These are phyloP conservation scores for Chlorella sp. DNA, from an alignment of 139 green algal genomes.

Conservation along the genomic window DNA sequence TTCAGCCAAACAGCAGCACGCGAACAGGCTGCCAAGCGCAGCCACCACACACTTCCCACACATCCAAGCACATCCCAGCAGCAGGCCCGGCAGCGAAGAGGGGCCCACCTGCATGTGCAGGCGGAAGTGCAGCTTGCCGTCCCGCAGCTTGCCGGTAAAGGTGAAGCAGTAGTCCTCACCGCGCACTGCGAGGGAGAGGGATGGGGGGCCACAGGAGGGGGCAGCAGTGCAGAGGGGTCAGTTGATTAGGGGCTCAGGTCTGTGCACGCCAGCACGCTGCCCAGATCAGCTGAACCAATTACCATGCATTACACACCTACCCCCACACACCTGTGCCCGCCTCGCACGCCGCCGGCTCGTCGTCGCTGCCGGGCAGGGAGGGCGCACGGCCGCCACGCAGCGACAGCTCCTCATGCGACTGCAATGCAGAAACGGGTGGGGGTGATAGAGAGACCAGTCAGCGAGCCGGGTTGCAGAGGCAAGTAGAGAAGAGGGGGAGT, in stretches of 20 bases:
- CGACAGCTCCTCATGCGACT: slow-evolving; percentile 13
- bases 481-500: not conserved
- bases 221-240: too few relatives aligned
- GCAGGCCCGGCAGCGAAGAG: too few relatives aligned
- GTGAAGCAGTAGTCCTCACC: slow-evolving; percentile 94
- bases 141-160: slow-evolving; percentile 80
- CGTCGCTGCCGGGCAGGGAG: slow-evolving; percentile 24
- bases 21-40: too few relatives aligned
- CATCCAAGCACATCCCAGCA: not conserved
- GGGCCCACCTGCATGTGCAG: slow-evolving; percentile 81
- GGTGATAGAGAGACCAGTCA: too few relatives aligned
- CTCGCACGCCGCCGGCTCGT: slow-evolving; percentile 34
- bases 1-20: too few relatives aligned
- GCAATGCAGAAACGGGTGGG: not conserved
- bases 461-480: too few relatives aligned
- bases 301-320: too few relatives aligned
- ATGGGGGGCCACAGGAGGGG: not conserved
- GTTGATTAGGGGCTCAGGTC: too few relatives aligned
- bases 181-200: slow-evolving; percentile 49
- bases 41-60: too few relatives aligned
- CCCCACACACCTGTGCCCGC: not conserved
- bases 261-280: too few relatives aligned
- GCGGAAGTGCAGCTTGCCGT: slow-evolving; percentile 90
- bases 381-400: slow-evolving; percentile 4
- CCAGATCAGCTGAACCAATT: too few relatives aligned